These are phyloP conservation scores for Yamadazyma phyllophila DNA, from an alignment of 805 yeast genomes.

Conservation along the genomic window DNA sequence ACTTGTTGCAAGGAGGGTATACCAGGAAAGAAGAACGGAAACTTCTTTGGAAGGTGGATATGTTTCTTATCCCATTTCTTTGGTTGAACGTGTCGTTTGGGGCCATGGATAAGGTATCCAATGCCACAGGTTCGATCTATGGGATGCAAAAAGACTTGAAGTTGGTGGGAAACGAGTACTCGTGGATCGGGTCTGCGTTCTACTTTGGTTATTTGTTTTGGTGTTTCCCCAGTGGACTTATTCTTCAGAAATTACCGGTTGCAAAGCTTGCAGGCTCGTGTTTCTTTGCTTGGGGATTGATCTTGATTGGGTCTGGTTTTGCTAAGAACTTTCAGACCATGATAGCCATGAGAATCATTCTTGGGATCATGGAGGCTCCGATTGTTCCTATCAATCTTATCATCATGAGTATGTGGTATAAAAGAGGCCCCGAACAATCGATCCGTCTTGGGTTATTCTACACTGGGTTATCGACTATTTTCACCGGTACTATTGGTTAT, in stretches of 20 bases:
- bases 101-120: slow-evolving; percentile 24
- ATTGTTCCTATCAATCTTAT: slow-evolving; percentile 38
- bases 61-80: slow-evolving; percentile 22
- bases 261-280: slow-evolving; percentile 17
- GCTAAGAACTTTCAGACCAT: slow-evolving; percentile 42
- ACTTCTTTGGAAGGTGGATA: slow-evolving; percentile 18
- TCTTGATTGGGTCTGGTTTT: slow-evolving; percentile 42
- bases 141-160: slow-evolving; percentile 31
- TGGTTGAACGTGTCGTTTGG: slow-evolving; percentile 23
- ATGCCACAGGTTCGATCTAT: slow-evolving; percentile 26
- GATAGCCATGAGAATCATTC: slow-evolving; percentile 34
- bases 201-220: slow-evolving; percentile 37
- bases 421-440: slow-evolving; percentile 30
- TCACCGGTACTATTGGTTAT: slow-evolving; percentile 51
- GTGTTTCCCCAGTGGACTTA: slow-evolving; percentile 18
- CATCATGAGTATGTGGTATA: slow-evolving; percentile 31
- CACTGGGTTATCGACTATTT: slow-evolving; percentile 29
- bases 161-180: slow-evolving; percentile 24
- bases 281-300: slow-evolving; percentile 20
- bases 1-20: slow-evolving; percentile 13
- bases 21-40: slow-evolving; percentile 8
- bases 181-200: slow-evolving; percentile 48
- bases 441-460: slow-evolving; percentile 33
- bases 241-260: slow-evolving; percentile 20
- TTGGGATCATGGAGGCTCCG: slow-evolving; percentile 37